Evolutionary conservation across 2,329 filamentous ascomycete genomes (phyloP).

Genomic region (Cytospora paraplurivora): DNA sequence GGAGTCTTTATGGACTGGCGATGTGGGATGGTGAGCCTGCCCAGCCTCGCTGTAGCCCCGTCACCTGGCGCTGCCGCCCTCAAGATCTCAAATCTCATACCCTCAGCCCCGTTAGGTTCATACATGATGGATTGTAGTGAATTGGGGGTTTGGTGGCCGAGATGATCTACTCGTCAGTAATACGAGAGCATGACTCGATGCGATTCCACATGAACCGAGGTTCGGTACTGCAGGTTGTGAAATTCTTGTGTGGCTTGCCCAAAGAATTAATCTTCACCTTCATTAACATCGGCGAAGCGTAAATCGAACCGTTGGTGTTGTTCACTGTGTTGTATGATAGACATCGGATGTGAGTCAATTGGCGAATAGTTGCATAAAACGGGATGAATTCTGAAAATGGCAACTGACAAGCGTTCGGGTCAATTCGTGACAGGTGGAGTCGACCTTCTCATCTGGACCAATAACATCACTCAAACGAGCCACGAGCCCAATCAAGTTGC

Average conservation of each 20-base stretch:
- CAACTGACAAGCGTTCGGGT: background rate
- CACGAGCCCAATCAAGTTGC: background rate
- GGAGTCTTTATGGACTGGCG: constrained; percentile 77
- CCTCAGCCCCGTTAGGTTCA: constrained; percentile 18
- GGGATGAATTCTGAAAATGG: background rate
- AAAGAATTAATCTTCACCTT: background rate
- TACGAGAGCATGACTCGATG: constrained; percentile 10
- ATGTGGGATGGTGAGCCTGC: constrained; percentile 62
- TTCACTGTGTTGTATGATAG: background rate
- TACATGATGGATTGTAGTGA: constrained; percentile 28
- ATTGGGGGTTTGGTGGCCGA: background rate
- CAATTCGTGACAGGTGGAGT: background rate
- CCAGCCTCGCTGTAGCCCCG: constrained; percentile 62
- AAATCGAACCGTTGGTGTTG: background rate
- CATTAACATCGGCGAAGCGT: background rate
- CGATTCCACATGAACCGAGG: background rate
- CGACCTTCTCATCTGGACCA: background rate
- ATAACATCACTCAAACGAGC: background rate
- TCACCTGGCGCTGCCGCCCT: constrained; percentile 41
- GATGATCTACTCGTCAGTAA: constrained; percentile 8
- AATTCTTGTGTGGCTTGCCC: background rate
- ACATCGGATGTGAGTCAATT: background rate
- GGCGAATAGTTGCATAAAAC: background rate
- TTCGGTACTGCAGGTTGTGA: background rate
- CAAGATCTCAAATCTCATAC: constrained; percentile 51